Evolutionary conservation across 768 basidiomycete species (phyloP), one percentile per base, ranked within the genome.

Genomic region (Pleurotus cornucopiae): DNA sequence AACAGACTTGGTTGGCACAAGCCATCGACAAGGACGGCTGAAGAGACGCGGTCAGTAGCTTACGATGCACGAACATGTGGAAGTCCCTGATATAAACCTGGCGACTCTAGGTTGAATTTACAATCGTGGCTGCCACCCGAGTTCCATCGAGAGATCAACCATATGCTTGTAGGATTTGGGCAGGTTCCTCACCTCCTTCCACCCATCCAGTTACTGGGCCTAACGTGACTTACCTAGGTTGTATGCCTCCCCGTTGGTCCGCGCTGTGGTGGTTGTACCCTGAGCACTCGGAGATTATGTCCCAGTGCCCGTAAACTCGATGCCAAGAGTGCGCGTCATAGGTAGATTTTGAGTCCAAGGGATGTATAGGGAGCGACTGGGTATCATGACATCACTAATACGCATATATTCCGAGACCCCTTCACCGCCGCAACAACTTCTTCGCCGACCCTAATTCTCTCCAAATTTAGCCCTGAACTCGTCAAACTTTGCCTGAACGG

Each of bases 1-100:
- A 95, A 98, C 62, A 77, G 94, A 13, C 70, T 99, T 1, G 86
- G 90, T 40, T 99, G 96, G 96, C 96, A 98, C 69, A 82, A 83
- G 58, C 84, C 81, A 2, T 84, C 83, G 5, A 95, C 94, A 1
- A 90, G 86, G 64, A 88, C 76, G 2, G 91, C 95, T 0, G 96
- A 99, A 64, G 84, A 91, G 64, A 98, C 96, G 0, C 75, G 95
- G 88, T 89, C 48, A 21, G 65, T 62, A 13, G 40, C 7, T 30
- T 9, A 9, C 6, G 2, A 30, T 9, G 30, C 1, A 6, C 7
- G 6, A 30, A 23, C 21, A 23, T 23, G 21, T 23, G 21, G 7
- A 30, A 11, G 30, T 9, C 30, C 2, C 30, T 30, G 30, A 30
- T 30, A 30, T 9, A 2, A 30, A 30, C 9, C 9, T 30, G 30